Evolutionary conservation across 331 rosid species (phyloP).

Genomic region (Dryas integrifolia): DNA sequence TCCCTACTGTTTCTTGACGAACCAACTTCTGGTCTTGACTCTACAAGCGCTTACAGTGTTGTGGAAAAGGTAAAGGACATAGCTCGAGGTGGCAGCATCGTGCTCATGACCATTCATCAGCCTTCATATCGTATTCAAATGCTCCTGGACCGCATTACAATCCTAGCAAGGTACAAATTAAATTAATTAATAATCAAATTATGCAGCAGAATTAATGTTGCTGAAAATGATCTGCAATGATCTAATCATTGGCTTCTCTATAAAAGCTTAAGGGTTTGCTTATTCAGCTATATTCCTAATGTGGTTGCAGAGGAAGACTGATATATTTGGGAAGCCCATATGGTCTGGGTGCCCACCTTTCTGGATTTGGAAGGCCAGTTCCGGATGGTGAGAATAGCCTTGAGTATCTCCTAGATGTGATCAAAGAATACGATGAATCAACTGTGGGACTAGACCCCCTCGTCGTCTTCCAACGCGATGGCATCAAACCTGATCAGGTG

Average conservation of each 20-base stretch:
- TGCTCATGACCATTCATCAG: conserved; percentile 89
- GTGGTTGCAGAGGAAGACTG: conserved; percentile 61
- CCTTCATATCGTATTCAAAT: conserved; percentile 87
- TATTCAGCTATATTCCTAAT: background rate
- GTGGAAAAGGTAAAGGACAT: conserved; percentile 90
- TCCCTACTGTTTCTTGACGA: conserved; percentile 78
- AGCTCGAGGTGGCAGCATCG: conserved; percentile 77
- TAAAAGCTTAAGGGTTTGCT: background rate
- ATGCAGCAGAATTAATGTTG: background rate
- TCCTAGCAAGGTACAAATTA: conserved; percentile 75
- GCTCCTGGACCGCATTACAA: conserved; percentile 66
- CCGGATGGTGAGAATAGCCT: conserved; percentile 73
- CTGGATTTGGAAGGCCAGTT: conserved; percentile 76
- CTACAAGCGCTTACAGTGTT: conserved; percentile 80
- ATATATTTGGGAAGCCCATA: conserved; percentile 75
- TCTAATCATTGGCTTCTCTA: too few relatives aligned
- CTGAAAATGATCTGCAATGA: background rate
- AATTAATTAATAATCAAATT: background rate
- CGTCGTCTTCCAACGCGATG: conserved; percentile 58
- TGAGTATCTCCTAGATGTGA: conserved; percentile 78
- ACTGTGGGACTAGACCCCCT: conserved; percentile 76
- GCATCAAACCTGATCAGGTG: conserved; percentile 59
- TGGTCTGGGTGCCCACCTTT: conserved; percentile 51
- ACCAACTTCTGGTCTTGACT: conserved; percentile 94
- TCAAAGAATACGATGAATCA: conserved; percentile 79